A percentile compares a stretch with the other conserved stretches of the same genome.
phyloP scores from a whole-genome alignment of 352 stramenopile genomes.

The Globisporangium heterothallicum region DNA sequence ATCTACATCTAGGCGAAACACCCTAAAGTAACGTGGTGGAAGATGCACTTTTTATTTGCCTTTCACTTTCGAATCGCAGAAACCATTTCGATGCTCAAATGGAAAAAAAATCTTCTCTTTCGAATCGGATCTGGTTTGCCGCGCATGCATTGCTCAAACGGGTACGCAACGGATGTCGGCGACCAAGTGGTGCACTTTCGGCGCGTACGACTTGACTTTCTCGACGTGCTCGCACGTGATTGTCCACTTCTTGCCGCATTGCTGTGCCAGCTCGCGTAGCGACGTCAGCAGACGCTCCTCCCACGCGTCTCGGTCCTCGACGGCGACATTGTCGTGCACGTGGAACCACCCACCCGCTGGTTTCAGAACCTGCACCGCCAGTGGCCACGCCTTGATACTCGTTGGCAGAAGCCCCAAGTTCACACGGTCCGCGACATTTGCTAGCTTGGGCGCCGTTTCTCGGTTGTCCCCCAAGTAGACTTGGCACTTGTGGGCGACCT shows the following conservation, averaged over 20 bases:
- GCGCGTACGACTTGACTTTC: conserved; percentile 90
- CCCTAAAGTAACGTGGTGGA: neutral
- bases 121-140: neutral
- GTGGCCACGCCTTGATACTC: conserved; percentile 91
- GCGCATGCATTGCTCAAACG: neutral
- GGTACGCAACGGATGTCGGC: conserved; percentile 65
- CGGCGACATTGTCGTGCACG: conserved; percentile 93
- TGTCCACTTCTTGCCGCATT: conserved; percentile 51
- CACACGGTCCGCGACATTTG: conserved; percentile 87
- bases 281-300: conserved; percentile 51
- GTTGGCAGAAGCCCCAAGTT: conserved; percentile 94
- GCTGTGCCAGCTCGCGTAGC: conserved; percentile 38
- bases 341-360: conserved; percentile 90
- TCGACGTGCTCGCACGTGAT: conserved; percentile 86
- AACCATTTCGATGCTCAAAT: too few species aligned
- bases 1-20: neutral
- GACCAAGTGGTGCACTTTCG: conserved; percentile 87
- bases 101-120: too few species aligned
- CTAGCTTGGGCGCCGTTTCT: conserved; percentile 56
- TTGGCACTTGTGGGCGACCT: conserved; percentile 71
- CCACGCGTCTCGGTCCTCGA: conserved; percentile 79
- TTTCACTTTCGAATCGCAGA: too few species aligned
- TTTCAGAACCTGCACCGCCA: conserved; percentile 90
- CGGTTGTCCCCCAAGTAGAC: conserved; percentile 91
- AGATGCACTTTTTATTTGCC: too few species aligned